Evolutionary conservation across 768 basidiomycete species (phyloP), one percentile per base, ranked within the genome.

Genomic region (Rhizopogon salebrosus): DNA sequence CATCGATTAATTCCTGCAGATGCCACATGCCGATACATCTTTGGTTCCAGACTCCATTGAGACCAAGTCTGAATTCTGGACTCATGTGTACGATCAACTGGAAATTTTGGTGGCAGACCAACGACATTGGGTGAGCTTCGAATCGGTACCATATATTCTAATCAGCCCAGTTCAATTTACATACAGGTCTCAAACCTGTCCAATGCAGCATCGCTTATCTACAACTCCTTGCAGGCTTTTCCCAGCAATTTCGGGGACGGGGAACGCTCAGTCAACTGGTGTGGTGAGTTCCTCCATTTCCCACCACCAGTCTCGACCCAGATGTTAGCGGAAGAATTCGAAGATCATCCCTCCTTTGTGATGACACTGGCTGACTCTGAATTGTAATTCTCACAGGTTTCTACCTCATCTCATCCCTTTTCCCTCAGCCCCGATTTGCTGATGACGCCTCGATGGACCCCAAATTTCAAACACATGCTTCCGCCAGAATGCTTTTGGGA

Each of bases 11-110:
- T 9, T 16, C 29, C 14, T 43, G 3, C 14, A 35, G 37, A 92
- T 92, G 91, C 86, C 84, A 18, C 92, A 94, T 73, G 90, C 92
- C 53, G 92, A 93, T 64, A 75, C 84, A 10, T 84, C 87, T 1
- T 67, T 84, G 14, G 75, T 95, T 6, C 91, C 89, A n/a, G 58
- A 71, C 20, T 77, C 68, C 73, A 81, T 95, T 54, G 76, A 75
- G 49, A 81, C 83, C 23, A 97, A 94, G 65, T 34, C 74, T 7
- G 80, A 85, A 34, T 93, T 95, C 69, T 95, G 94, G 89, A 68
- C 70, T 2, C 86, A 93, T 69, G 80, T 95, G 24, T 70, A 80
- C 55, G 63, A 64, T 4, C 87, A 92, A 61, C 72, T 95, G 13
- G 68, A 72, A 9, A 62, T 70, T 20, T 68, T 97, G 29, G 68